Conservation (phyloP, 2,329 filamentous ascomycete species). For the Tolypocladium tundrense region DNA sequence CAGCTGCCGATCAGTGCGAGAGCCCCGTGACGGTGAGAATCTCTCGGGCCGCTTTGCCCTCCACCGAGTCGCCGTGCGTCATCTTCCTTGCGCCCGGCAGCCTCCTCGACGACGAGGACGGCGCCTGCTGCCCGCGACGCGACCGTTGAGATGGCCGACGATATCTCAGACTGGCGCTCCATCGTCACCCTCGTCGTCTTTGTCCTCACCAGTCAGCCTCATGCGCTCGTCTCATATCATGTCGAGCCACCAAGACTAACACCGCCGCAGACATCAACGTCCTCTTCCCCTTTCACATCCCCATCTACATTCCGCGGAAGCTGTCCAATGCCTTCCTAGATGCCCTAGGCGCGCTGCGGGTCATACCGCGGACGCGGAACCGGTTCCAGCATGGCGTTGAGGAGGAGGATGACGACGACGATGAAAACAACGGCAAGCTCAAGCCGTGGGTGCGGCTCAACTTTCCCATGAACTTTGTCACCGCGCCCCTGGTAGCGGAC, state of each 20-base stretch:
- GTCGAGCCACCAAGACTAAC: background rate
- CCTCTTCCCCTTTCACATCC: conserved; percentile 57
- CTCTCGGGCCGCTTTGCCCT: background rate
- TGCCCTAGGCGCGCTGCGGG: conserved; percentile 25
- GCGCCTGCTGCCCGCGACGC: background rate
- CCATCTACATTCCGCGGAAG: conserved; percentile 45
- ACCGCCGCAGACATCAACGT: conserved; percentile 50
- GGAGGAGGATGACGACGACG: conserved; percentile 11
- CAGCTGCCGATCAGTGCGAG: too few relatives aligned
- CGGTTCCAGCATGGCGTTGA: background rate
- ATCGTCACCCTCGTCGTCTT: conserved; percentile 63
- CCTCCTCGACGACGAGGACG: background rate
- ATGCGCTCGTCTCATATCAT: background rate
- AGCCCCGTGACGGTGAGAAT: background rate
- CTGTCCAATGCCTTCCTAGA: conserved; percentile 35
- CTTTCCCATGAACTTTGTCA: conserved; percentile 62
- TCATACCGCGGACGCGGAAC: conserved; percentile 35
- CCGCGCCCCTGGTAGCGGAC: conserved; percentile 59
- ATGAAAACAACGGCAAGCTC: conserved; percentile 16
- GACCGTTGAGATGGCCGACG: conserved; percentile 2
- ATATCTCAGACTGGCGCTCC: conserved; percentile 55
- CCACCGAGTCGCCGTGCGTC: background rate
- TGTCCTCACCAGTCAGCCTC: conserved; percentile 54
- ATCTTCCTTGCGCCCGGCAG: background rate
- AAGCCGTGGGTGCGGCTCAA: conserved; percentile 36